A percentile compares a stretch with the other conserved stretches of the same genome.
phyloP scores from a whole-genome alignment of 495 filamentous ascomycete species.

The Haplographium delicatum region DNA sequence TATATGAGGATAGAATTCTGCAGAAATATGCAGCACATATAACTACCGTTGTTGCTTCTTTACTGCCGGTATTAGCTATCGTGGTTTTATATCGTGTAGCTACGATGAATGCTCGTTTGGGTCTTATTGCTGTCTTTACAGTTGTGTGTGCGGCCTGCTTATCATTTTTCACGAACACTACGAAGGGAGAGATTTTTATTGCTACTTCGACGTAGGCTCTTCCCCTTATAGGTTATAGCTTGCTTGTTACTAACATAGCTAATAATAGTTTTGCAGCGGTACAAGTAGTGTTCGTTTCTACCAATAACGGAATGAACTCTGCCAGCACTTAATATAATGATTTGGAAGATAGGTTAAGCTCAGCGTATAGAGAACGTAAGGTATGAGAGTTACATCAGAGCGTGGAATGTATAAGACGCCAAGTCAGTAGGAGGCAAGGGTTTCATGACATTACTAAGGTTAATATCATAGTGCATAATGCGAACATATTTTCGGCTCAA shows the following conservation, averaged over 20 bases:
- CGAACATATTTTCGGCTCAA: too few relatives aligned
- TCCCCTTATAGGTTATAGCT: too few relatives aligned
- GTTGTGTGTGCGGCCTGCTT: slow-evolving; percentile 28
- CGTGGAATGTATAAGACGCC: too few relatives aligned
- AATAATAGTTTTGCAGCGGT: background rate
- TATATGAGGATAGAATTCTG: background rate
- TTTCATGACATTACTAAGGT: too few relatives aligned
- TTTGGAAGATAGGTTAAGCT: too few relatives aligned
- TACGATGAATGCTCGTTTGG: slow-evolving; percentile 20
- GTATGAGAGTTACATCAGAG: too few relatives aligned
- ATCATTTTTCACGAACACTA: slow-evolving; percentile 26
- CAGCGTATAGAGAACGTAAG: too few relatives aligned
- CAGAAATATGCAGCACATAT: slow-evolving; percentile 8
- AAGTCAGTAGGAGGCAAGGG: too few relatives aligned
- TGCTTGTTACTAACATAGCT: too few relatives aligned
- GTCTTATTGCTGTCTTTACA: slow-evolving; percentile 27
- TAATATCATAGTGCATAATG: too few relatives aligned
- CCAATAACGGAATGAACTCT: background rate
- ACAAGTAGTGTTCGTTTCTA: background rate
- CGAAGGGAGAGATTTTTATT: slow-evolving; percentile 31
- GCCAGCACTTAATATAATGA: too few relatives aligned
- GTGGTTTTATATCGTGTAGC: slow-evolving; percentile 31
- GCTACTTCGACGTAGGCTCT: slow-evolving; percentile 27
- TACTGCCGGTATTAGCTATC: slow-evolving; percentile 29
- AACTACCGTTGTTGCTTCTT: slow-evolving; percentile 25